Percentiles rank a stretch among this genome's conserved stretches.
Conservation (phyloP, 2,329 filamentous ascomycete genomes). For the Calonectria leucothoes region DNA sequence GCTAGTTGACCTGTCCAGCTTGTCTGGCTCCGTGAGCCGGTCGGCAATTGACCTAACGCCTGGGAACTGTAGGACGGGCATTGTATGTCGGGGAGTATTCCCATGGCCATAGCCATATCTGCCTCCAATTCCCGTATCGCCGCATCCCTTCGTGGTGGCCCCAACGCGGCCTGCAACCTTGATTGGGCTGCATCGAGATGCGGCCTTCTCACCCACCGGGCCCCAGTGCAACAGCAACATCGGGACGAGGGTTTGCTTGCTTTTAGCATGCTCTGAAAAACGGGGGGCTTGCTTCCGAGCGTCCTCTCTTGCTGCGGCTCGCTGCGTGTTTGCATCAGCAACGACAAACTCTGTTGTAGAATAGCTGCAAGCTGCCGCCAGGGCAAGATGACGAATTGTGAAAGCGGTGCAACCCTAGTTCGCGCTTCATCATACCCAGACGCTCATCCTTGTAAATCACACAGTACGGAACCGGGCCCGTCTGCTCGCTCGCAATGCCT, state of each 20-base stretch:
- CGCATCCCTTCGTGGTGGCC: not conserved
- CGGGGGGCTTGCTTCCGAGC: not conserved
- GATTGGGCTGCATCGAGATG: not conserved
- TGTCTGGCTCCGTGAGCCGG: slow-evolving; percentile 7
- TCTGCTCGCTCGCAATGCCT: not conserved
- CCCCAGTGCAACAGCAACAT: not conserved
- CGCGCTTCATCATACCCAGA: not conserved
- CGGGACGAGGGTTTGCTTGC: not conserved
- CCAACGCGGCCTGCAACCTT: not conserved
- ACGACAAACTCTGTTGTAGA: not conserved
- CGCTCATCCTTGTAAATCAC: not conserved
- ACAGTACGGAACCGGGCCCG: not conserved
- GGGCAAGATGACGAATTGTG: not conserved
- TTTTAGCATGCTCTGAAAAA: not conserved
- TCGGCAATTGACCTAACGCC: slow-evolving; percentile 8
- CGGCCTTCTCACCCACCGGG: not conserved
- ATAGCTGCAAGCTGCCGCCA: not conserved
- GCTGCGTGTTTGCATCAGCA: not conserved
- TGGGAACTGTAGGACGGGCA: not conserved
- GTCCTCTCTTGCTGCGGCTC: not conserved
- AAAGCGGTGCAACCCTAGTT: not conserved
- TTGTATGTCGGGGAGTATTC: slow-evolving; percentile 1
- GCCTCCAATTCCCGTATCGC: not conserved
- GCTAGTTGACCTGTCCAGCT: slow-evolving; percentile 5
- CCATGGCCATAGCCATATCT: not conserved